Base-by-base conservation (phyloP, 306 rosid species). In the Gastrolobium villosum region DNA sequence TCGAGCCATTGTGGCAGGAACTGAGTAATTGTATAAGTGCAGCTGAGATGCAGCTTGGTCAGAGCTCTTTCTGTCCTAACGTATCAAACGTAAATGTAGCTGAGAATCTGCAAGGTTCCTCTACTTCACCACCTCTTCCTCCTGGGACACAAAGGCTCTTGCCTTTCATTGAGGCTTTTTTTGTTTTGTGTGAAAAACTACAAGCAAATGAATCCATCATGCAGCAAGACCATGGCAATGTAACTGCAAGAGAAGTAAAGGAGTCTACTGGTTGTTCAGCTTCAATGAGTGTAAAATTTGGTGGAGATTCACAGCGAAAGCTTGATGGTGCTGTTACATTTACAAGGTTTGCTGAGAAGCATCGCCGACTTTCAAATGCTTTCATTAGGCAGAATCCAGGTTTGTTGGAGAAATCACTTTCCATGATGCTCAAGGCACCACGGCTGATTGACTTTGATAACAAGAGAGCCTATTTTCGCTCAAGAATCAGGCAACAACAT, bases 361-460 rank as follows among this genome's bases (percentile, higher is more conserved):
- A 96, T 80, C 98, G 99, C 35, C 91, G 98, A 34, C 93, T 96
- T 60, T 84, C 93, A 48, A 96, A 96, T 86, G 97, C 99, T 77
- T 96, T 96, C 81, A 84, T 96, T 56, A 86, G 99, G 86, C 99
- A 96, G 87, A 96, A 96, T 81, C 99, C 99, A 0, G 87, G 96
- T 72, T 84, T 93, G 86, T 65, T 96, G 83, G 99, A 96, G 91
- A 93, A 96, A 79, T 96, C 98, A 65, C 97, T 96, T 87, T 86
- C 96, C 45, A 90, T 96, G 96, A 86, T 96, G 93, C 91, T 96
- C 84, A 91, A 91, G 92, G 98, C 94, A 54, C 98, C 99, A 8
- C 90, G 98, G 88, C 65, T 96, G 78, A 96, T 96, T 62, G 99
- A 96, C 86, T 96, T 96, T 77, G 99, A 96, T 78, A 96, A 96